Base-by-base conservation (phyloP, 441 rosid species). In the Hura crepitans region DNA sequence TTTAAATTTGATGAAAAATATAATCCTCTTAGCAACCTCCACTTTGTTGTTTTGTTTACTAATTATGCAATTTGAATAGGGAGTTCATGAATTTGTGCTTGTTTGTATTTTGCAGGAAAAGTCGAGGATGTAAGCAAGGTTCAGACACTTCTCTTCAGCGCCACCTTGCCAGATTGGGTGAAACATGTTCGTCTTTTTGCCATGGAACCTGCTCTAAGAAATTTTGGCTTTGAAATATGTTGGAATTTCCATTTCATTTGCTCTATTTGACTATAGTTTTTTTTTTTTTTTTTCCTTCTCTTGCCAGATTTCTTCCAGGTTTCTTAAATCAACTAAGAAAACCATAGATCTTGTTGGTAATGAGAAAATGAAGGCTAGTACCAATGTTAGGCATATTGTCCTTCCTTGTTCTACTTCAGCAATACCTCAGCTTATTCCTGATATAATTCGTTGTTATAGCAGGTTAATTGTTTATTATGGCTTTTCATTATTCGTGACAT, bases 61-160 rank as follows among this genome's bases (percentile, higher is more conserved):
- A 35, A 0, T 22, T 25, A 60, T 4, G 51, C 27, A 20, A 17
- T 56, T 73, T 18, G 12, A 10, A 8, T 54, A 9, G 23, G 2
- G 42, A 54, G 30, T 18, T 53, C 62, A 61, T 20, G 42, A 55
- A 11, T 35, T 51, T 54, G 30, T 54, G 35, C 53, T 66, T 77
- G 72, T 43, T 62, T 62, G 18, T 51, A 28, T 46, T 73, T 77
- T 80, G 73, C 81, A 92, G 99, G 99, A 65, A 89, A 92, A 79
- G 98, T 92, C 15, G 83, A 77, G 72, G 97, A 95, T 72, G 82
- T 83, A 65, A 90, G 61, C 62, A 92, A 89, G 77, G 99, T 95
- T 66, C 97, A 90, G 86, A 95, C 99, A 5, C 95, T 95, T 82
- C 99, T 95, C 69, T 90, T 92, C 81, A 95, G 99, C 81, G 98